These are phyloP conservation scores for Rhinocladiella mackenziei DNA, from an alignment of 2,329 filamentous ascomycete genomes.

Conservation along the genomic window DNA sequence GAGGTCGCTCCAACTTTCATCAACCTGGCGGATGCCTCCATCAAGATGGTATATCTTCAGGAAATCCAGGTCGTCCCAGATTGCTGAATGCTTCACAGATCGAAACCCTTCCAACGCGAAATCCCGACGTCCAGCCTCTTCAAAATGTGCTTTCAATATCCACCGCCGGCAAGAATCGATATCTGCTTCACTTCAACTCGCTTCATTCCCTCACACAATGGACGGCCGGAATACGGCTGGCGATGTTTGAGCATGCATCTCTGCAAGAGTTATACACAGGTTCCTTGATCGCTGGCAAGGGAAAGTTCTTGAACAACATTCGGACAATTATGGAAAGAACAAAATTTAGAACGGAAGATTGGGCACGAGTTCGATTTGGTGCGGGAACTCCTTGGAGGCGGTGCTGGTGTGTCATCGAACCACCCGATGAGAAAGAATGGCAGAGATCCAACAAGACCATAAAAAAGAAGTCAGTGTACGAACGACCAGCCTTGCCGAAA, in stretches of 20 bases:
- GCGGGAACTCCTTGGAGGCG: slow-evolving; percentile 93
- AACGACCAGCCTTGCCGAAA: slow-evolving; percentile 68
- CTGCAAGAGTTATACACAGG: slow-evolving; percentile 96
- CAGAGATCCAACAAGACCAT: slow-evolving; percentile 76
- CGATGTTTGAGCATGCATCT: slow-evolving; percentile 90
- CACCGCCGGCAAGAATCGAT: slow-evolving; percentile 91
- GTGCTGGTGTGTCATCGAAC: slow-evolving; percentile 92
- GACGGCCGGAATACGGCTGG: slow-evolving; percentile 87
- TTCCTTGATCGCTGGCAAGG: slow-evolving; percentile 90
- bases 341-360: slow-evolving; percentile 75
- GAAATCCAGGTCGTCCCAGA: not conserved
- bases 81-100: slow-evolving; percentile 54
- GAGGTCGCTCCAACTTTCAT: slow-evolving; percentile 90
- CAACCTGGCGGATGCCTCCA: slow-evolving; percentile 93
- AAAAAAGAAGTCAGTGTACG: slow-evolving; percentile 80
- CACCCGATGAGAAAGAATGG: slow-evolving; percentile 89
- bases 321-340: slow-evolving; percentile 79
- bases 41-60: slow-evolving; percentile 77
- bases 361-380: slow-evolving; percentile 92
- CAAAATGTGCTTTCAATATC: slow-evolving; percentile 95
- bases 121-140: slow-evolving; percentile 69
- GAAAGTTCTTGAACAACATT: slow-evolving; percentile 84
- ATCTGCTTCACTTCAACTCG: slow-evolving; percentile 93
- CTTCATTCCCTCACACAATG: slow-evolving; percentile 90
- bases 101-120: slow-evolving; percentile 81